phyloP scores from a whole-genome alignment of 2,329 filamentous ascomycete species.

The Trichoderma sp. region DNA sequence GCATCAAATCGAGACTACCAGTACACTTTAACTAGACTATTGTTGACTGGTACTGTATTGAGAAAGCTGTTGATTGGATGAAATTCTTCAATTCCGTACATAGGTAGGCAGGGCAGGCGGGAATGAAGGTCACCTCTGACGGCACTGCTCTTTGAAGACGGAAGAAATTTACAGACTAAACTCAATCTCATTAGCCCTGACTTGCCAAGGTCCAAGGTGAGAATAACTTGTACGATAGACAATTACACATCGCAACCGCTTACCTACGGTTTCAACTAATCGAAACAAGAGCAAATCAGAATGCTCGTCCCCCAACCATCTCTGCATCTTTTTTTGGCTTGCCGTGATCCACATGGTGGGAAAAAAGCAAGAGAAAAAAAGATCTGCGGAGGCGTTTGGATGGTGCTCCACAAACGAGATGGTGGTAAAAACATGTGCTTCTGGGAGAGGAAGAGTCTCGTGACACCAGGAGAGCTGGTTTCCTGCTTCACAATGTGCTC shows the following conservation, averaged over 20 bases:
- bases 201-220: neutral
- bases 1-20: too few relatives aligned
- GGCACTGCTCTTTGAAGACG: too few relatives aligned
- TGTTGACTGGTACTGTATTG: too few relatives aligned
- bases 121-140: too few relatives aligned
- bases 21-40: too few relatives aligned
- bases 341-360: slow-evolving; percentile 8
- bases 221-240: slow-evolving; percentile 1
- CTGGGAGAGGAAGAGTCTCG: neutral
- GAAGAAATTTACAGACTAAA: neutral
- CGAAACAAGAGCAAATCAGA: neutral
- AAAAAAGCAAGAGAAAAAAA: neutral
- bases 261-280: neutral
- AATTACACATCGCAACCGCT: slow-evolving; percentile 12
- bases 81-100: too few relatives aligned
- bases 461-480: neutral
- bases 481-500: too few relatives aligned
- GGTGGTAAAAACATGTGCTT: neutral
- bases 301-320: slow-evolving; percentile 12
- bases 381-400: slow-evolving; percentile 18
- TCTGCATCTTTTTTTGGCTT: neutral
- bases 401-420: neutral
- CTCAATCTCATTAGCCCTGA: neutral
- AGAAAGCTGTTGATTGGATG: too few relatives aligned
- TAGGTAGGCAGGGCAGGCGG: too few relatives aligned